Evolutionary conservation across 164 flowering plant species (phyloP).

Genomic region (Litsea cubeba): DNA sequence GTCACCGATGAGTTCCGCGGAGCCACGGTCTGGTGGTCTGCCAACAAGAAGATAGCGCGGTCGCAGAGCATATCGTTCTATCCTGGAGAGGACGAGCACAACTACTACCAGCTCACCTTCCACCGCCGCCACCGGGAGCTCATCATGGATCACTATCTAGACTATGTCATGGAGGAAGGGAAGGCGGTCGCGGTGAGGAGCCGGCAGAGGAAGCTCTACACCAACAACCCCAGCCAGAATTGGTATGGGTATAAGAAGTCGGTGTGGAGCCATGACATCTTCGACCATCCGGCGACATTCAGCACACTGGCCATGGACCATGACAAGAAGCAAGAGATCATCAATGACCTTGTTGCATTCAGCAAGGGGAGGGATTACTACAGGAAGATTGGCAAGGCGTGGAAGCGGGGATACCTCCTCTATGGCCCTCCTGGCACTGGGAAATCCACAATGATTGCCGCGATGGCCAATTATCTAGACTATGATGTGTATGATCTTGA

Average conservation of each 20-base stretch:
- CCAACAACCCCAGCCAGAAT: conserved; percentile 32
- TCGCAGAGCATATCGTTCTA: conserved; percentile 7
- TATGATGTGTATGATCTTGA: conserved; percentile 71
- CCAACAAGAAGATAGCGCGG: conserved; percentile 11
- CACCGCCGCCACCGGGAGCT: conserved; percentile 38
- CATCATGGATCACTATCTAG: conserved; percentile 33
- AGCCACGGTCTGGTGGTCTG: conserved; percentile 37
- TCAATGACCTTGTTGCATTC: conserved; percentile 43
- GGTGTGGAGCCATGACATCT: conserved; percentile 50
- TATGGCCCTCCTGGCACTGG: conserved; percentile 68
- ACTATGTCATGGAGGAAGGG: conserved; percentile 40
- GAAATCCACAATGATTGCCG: conserved; percentile 65
- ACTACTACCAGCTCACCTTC: conserved; percentile 41
- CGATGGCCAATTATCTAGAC: conserved; percentile 53
- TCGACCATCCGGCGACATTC: conserved; percentile 60
- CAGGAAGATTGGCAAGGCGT: conserved; percentile 45
- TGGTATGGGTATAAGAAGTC: conserved; percentile 26
- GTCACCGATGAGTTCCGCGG: conserved; percentile 46
- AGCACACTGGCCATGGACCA: conserved; percentile 53
- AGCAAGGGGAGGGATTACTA: conserved; percentile 48
- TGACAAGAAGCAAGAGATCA: conserved; percentile 42
- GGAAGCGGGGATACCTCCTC: conserved; percentile 69
- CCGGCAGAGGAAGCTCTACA: conserved; percentile 54
- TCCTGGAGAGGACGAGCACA: conserved; percentile 23
- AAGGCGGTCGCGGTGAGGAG: conserved; percentile 33